Evolutionary conservation across 768 basidiomycete genomes (phyloP).

Genomic region (Tricholoma sp.): DNA sequence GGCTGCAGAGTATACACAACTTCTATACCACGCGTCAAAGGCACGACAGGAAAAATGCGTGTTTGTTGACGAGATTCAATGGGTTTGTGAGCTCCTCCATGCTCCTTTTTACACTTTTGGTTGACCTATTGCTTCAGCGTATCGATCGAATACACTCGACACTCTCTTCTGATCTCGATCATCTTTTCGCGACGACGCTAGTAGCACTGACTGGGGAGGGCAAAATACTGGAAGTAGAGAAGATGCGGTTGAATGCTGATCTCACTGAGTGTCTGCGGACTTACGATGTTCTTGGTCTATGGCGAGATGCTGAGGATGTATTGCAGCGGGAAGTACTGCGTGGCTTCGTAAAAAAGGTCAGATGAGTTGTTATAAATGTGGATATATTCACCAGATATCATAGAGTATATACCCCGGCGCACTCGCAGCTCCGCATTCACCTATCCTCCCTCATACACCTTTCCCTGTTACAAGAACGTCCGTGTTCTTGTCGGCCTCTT

Average conservation of each 20-base stretch:
- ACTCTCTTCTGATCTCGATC: constrained; percentile 81
- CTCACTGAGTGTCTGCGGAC: constrained; percentile 74
- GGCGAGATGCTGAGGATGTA: constrained; percentile 87
- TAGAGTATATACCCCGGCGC: constrained; percentile 76
- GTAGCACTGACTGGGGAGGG: constrained; percentile 41
- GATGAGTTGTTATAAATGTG: background rate
- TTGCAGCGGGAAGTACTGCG: constrained; percentile 67
- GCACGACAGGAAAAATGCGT: constrained; percentile 71
- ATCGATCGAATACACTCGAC: constrained; percentile 82
- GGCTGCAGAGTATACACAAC: constrained; percentile 87
- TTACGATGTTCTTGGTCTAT: constrained; percentile 75
- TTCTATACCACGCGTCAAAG: constrained; percentile 85
- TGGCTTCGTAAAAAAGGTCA: constrained; percentile 73
- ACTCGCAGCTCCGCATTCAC: constrained; percentile 64
- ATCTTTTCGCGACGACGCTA: constrained; percentile 67
- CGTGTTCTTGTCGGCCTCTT: constrained; percentile 20
- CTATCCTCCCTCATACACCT: constrained; percentile 74
- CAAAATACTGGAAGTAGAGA: constrained; percentile 59
- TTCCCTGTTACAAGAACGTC: constrained; percentile 35
- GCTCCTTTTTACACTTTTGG: constrained; percentile 1
- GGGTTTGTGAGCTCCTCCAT: constrained; percentile 49
- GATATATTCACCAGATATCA: constrained; percentile 4
- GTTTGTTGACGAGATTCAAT: constrained; percentile 80
- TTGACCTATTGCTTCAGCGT: constrained; percentile 38
- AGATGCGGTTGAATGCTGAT: constrained; percentile 56